Evolutionary conservation across 1,284 basidiomycete genomes (phyloP).

Genomic region (Pisolithus thermaeus): DNA sequence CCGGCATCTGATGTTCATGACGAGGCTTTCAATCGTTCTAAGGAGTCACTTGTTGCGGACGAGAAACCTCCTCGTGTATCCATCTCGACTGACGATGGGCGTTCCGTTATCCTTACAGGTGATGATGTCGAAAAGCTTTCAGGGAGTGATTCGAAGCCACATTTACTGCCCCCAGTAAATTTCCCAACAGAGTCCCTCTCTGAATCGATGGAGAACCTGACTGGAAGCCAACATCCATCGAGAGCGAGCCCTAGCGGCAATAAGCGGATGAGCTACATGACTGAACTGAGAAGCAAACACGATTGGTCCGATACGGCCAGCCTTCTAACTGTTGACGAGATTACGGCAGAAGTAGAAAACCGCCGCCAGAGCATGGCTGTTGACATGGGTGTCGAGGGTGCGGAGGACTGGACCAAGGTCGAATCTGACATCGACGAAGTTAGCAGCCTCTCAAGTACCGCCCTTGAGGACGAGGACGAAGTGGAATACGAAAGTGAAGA

Average conservation of each 20-base stretch:
- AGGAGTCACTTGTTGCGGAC: constrained; percentile 21
- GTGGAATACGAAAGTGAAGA: constrained; percentile 42
- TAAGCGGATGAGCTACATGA: constrained; percentile 72
- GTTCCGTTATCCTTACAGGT: constrained; percentile 48
- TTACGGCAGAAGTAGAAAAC: constrained; percentile 94
- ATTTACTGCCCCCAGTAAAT: constrained; percentile 75
- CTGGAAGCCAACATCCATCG: constrained; percentile 31
- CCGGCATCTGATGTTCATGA: constrained; percentile 39
- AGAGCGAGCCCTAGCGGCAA: constrained; percentile 51
- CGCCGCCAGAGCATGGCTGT: constrained; percentile 52
- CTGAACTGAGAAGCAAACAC: constrained; percentile 69
- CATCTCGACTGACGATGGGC: constrained; percentile 64
- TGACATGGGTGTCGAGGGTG: constrained; percentile 42
- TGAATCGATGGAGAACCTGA: constrained; percentile 63
- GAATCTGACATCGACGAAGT: constrained; percentile 40
- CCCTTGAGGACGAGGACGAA: constrained; percentile 39
- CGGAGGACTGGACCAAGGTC: constrained; percentile 68
- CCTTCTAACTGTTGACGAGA: constrained; percentile 94
- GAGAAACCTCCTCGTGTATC: constrained; percentile 59
- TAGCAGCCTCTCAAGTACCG: constrained; percentile 34
- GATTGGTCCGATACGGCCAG: constrained; percentile 88
- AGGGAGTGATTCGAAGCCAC: constrained; percentile 36
- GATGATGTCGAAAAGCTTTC: constrained; percentile 37
- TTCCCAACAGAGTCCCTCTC: constrained; percentile 74
- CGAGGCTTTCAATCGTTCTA: constrained; percentile 26